Percentiles rank a stretch among this genome's conserved stretches.
Evolutionary conservation across 1,284 basidiomycete genomes (phyloP).

Genomic region (Dichomitus squalens): DNA sequence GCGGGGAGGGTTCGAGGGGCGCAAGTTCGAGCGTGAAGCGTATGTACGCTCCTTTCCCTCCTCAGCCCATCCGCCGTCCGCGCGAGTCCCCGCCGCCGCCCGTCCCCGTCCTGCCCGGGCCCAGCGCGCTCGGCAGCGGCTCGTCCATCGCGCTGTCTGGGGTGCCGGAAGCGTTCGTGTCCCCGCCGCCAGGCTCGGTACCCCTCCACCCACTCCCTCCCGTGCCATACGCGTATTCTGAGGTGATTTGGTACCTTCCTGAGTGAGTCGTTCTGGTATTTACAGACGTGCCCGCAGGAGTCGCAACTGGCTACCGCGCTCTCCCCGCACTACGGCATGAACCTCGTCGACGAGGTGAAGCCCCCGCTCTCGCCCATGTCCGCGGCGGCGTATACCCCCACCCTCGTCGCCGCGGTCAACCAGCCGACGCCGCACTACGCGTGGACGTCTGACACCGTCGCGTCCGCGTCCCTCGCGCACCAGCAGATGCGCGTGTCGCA

Average conservation of each 20-base stretch:
- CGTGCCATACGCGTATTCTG: conserved; percentile 16
- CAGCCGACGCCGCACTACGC: conserved; percentile 18
- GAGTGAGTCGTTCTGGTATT: conserved; percentile 17
- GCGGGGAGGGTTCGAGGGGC: conserved; percentile 22
- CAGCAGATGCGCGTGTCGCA: conserved; percentile 11
- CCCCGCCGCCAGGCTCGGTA: conserved; percentile 14
- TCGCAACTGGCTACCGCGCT: conserved; percentile 15
- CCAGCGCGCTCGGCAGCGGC: conserved; percentile 10
- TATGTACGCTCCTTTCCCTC: conserved; percentile 60
- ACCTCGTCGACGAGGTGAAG: conserved; percentile 15
- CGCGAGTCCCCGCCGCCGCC: conserved; percentile 18
- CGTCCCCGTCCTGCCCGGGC: conserved; percentile 7
- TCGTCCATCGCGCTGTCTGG: not conserved
- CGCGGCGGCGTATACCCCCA: conserved; percentile 4
- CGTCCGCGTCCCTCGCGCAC: conserved; percentile 2
- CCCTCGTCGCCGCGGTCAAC: conserved; percentile 13
- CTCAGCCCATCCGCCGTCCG: conserved; percentile 30
- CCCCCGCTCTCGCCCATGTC: conserved; percentile 6
- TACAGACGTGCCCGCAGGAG: conserved; percentile 17
- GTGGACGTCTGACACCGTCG: conserved; percentile 17
- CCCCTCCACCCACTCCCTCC: conserved; percentile 14
- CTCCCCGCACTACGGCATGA: conserved; percentile 9
- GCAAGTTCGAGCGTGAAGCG: conserved; percentile 36
- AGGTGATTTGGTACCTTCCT: conserved; percentile 24
- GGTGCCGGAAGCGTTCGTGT: conserved; percentile 6